These are phyloP conservation scores for Harringtonia lauricola DNA, from an alignment of 2,329 filamentous ascomycete species.

Conservation along the genomic window DNA sequence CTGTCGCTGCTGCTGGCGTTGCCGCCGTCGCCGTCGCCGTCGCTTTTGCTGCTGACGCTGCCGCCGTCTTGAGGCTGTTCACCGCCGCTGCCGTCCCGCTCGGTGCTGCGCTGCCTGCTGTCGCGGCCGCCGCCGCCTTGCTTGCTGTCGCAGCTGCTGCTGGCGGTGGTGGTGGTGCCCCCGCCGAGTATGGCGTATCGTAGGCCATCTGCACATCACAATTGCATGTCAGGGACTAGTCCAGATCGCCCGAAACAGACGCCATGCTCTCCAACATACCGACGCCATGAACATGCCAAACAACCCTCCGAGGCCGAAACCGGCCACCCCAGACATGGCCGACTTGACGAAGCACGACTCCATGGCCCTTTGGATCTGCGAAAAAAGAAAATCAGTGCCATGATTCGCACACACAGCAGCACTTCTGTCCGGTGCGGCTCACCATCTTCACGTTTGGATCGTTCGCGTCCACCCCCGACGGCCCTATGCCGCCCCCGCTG, in stretches of 20 bases:
- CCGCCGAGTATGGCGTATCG: constrained; percentile 64
- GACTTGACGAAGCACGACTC: constrained; percentile 88
- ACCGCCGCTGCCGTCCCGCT: neutral
- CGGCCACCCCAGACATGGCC: constrained; percentile 81
- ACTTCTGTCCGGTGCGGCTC: too few species aligned
- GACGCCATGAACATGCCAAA: constrained; percentile 98
- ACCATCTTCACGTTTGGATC: constrained; percentile 40
- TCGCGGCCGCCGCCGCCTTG: neutral
- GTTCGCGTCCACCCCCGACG: constrained; percentile 24
- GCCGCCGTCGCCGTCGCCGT: neutral
- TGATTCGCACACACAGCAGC: too few species aligned
- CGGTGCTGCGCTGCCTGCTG: neutral
- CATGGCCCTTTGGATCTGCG: constrained; percentile 71
- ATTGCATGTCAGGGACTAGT: neutral
- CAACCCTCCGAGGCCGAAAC: constrained; percentile 83
- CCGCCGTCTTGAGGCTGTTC: neutral
- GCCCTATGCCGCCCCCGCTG: constrained; percentile 8
- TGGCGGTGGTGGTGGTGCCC: constrained; percentile 12
- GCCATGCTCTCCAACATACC: constrained; percentile 33
- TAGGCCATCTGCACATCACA: constrained; percentile 79
- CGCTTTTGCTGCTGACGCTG: neutral
- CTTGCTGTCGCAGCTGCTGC: constrained; percentile 7
- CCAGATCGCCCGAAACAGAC: neutral
- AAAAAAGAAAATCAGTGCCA: neutral
- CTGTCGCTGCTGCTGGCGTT: constrained; percentile 14